Base-by-base conservation (phyloP, 306 rosid genomes). In the Echinosophora koreensis region DNA sequence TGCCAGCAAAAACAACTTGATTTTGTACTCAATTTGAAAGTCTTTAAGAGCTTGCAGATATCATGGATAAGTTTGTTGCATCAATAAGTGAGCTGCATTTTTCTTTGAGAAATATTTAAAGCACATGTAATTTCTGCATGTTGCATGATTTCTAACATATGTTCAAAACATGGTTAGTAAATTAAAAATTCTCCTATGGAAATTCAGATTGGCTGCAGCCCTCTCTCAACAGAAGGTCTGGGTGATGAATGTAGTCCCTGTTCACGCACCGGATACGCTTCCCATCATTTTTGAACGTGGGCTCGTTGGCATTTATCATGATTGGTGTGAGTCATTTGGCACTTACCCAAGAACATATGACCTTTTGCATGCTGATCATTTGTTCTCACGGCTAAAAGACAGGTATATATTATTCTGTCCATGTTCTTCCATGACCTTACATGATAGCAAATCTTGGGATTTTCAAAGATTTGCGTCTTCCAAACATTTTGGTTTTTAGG, bases 171-270 rank as follows among this genome's bases (percentile, higher is more conserved):
- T 1, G 41, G 47, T 6, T 68, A 38, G 55, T 32, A 63, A 18
- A 73, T 55, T 56, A 6, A 64, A 16, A 55, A 63, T 22, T 80
- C 41, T 66, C 71, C 11, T 30, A 16, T 54, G 46, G 16, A 77
- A 54, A 49, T 82, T 42, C 91, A 95, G 99, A 81, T 92, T 95
- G 50, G 97, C 97, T 51, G 89, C 93, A 30, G 96, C 94, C 41
- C 93, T 95, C 70, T 75, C 91, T 13, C 90, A 88, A 69, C 97
- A 84, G 80, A 88, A 88, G 71, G 90, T 92, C 38, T 95, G 99
- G 99, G 97, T 95, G 84, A 90, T 95, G 99, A 95, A 90, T 81
- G 97, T 95, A 77, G 86, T 95, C 46, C 93, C 97, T 12, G 90
- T 90, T 80, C 94, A 95, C 44, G 90, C 88, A 3, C 96, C 92